Conservation (phyloP, 208 protist genomes). For the Leishmania major region DNA sequence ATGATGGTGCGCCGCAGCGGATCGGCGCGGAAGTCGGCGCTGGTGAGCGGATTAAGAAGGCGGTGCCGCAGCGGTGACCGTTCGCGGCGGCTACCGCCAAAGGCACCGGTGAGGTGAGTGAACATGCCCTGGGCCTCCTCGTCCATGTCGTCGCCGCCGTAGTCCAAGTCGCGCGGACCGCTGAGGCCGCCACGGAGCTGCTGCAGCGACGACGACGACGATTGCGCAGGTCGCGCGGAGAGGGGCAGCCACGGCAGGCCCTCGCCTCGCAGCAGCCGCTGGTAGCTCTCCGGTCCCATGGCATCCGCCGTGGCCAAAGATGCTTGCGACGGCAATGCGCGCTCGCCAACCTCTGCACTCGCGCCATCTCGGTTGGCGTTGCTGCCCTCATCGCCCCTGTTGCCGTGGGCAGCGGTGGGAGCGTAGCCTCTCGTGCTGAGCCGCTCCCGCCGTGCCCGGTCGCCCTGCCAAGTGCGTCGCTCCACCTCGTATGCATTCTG, state of each 20-base stretch:
- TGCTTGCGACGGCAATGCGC: not conserved
- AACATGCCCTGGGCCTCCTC: not conserved
- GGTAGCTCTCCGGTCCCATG: conserved; percentile 1
- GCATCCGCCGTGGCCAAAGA: not conserved
- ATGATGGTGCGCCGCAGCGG: conserved; percentile 27
- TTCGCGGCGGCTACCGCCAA: conserved; percentile 6
- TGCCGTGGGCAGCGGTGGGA: not conserved
- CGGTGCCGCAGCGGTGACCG: conserved; percentile 16
- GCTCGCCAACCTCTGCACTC: not conserved
- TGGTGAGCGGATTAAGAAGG: conserved; percentile 21
- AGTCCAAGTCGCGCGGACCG: not conserved
- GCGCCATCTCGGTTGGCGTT: not conserved
- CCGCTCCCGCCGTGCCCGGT: conserved; percentile 13
- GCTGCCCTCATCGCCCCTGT: not conserved
- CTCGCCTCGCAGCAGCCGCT: conserved; percentile 4
- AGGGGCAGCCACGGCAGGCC: conserved; percentile 1
- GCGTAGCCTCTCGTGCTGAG: conserved; percentile 6
- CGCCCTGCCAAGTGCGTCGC: not conserved
- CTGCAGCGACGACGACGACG: not conserved
- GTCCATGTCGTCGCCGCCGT: not conserved
- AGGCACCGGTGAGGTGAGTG: not conserved
- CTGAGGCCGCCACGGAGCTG: conserved; percentile 3
- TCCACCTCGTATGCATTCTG: not conserved
- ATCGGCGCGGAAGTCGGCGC: conserved; percentile 10
- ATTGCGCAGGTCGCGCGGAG: not conserved